phyloP scores from a whole-genome alignment of 2,329 filamentous ascomycete genomes.

The Stagonosporopsis tanaceti region DNA sequence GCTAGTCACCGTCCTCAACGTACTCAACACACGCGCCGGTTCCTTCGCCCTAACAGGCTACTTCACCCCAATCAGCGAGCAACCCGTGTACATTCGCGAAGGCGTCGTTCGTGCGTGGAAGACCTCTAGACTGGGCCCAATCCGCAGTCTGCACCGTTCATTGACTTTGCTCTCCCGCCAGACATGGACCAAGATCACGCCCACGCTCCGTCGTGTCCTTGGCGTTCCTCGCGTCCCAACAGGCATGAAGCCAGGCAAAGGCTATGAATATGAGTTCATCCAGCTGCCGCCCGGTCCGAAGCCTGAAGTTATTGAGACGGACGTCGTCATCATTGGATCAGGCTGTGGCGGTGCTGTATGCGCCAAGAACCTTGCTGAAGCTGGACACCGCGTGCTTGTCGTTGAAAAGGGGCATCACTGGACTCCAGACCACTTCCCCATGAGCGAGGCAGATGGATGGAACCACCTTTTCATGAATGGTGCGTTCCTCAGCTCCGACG shows the following conservation, averaged over 20 bases:
- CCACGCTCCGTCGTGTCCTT: constrained; percentile 62
- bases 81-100: constrained; percentile 68
- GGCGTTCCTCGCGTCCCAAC: constrained; percentile 66
- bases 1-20: constrained; percentile 60
- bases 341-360: constrained; percentile 85
- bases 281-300: constrained; percentile 64
- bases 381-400: constrained; percentile 77
- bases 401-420: constrained; percentile 85
- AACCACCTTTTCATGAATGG: constrained; percentile 74
- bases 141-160: constrained; percentile 65
- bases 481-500: constrained; percentile 64
- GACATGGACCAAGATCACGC: constrained; percentile 64
- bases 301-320: constrained; percentile 72
- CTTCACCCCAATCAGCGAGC: constrained; percentile 67
- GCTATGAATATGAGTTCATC: constrained; percentile 67
- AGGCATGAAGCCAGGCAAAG: constrained; percentile 61
- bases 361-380: constrained; percentile 81
- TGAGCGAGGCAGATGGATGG: constrained; percentile 69
- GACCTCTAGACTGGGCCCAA: constrained; percentile 62
- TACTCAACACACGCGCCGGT: constrained; percentile 67
- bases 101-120: constrained; percentile 70
- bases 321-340: constrained; percentile 85
- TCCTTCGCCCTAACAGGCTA: constrained; percentile 74
- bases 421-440: constrained; percentile 74
- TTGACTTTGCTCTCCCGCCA: constrained; percentile 64